Conservation (phyloP, 495 filamentous ascomycete genomes). For the Penicillium odoratum region DNA sequence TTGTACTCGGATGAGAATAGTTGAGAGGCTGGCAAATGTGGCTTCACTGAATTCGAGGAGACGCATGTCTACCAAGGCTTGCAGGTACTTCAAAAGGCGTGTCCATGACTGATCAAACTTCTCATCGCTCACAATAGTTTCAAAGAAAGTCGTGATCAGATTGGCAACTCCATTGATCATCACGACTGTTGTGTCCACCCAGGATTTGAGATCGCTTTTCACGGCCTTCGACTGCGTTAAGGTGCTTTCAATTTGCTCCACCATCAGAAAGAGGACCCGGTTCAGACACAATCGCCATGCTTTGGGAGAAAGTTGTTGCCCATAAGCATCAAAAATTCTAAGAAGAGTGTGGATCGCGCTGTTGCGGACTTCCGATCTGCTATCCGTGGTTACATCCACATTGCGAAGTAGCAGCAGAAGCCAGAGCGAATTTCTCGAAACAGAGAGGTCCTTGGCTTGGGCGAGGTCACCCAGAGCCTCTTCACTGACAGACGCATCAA, state of each 20-base stretch:
- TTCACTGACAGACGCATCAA: slow-evolving; percentile 42
- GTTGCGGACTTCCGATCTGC: slow-evolving; percentile 82
- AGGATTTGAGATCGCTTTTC: slow-evolving; percentile 44
- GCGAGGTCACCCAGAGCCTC: slow-evolving; percentile 37
- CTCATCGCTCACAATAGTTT: slow-evolving; percentile 54
- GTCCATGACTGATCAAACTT: slow-evolving; percentile 66
- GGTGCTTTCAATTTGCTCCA: slow-evolving; percentile 48
- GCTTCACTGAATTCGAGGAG: slow-evolving; percentile 70
- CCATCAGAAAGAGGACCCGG: slow-evolving; percentile 73
- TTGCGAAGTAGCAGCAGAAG: slow-evolving; percentile 78
- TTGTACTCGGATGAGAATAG: slow-evolving; percentile 61
- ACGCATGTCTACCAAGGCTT: slow-evolving; percentile 56
- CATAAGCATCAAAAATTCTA: slow-evolving; percentile 88
- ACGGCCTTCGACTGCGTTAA: slow-evolving; percentile 24
- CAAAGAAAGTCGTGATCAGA: slow-evolving; percentile 67
- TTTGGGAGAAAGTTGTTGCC: slow-evolving; percentile 71
- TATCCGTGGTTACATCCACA: slow-evolving; percentile 72
- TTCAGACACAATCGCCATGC: slow-evolving; percentile 85
- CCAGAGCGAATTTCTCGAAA: slow-evolving; percentile 68
- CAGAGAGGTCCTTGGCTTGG: slow-evolving; percentile 35
- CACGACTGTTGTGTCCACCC: slow-evolving; percentile 77
- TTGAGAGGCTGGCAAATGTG: slow-evolving; percentile 65
- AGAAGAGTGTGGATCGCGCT: slow-evolving; percentile 88
- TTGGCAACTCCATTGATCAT: slow-evolving; percentile 68
- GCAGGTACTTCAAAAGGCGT: slow-evolving; percentile 66